A percentile compares a stretch with the other conserved stretches of the same genome.
phyloP scores from a whole-genome alignment of 1,284 basidiomycete genomes.

The Apiotrichum sp. region DNA sequence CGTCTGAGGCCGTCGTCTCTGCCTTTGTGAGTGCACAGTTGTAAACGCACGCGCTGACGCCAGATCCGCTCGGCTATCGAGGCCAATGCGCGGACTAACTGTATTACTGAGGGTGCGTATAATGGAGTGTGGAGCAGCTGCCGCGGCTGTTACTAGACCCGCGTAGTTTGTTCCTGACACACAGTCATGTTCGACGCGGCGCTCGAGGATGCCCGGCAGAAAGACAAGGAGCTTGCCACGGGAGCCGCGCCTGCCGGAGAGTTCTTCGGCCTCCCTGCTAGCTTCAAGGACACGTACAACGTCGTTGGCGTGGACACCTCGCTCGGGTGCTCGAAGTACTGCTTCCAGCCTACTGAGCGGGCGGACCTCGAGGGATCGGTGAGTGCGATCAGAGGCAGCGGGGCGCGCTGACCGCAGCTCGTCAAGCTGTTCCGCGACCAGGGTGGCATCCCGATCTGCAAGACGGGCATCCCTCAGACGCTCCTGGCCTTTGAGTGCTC shows the following conservation, averaged over 20 bases:
- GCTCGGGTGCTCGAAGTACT: conserved; percentile 65
- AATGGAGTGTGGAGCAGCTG: too few relatives aligned
- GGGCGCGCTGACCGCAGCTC: conserved; percentile 41
- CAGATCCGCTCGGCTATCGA: conserved; percentile 36
- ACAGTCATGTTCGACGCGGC: conserved; percentile 34
- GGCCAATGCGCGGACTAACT: conserved; percentile 39
- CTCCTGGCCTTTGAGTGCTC: conserved; percentile 78
- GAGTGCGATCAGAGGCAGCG: not conserved
- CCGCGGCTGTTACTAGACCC: too few relatives aligned
- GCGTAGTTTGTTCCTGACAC: not conserved
- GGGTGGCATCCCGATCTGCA: conserved; percentile 69
- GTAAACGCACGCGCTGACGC: not conserved
- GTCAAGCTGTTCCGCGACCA: conserved; percentile 62
- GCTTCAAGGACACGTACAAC: conserved; percentile 58
- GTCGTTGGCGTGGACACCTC: conserved; percentile 62
- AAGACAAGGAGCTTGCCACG: conserved; percentile 50
- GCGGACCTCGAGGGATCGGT: conserved; percentile 54
- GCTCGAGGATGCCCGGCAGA: conserved; percentile 19
- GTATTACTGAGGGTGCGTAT: conserved; percentile 34
- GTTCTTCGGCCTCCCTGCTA: conserved; percentile 75
- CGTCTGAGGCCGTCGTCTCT: conserved; percentile 26
- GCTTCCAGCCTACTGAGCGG: conserved; percentile 54
- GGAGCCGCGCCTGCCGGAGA: conserved; percentile 62
- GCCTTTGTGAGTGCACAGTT: conserved; percentile 27
- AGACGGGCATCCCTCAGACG: conserved; percentile 73